Conservation (phyloP, 176 grass and related monocot genomes). For the Eremochloa ophiuroides region DNA sequence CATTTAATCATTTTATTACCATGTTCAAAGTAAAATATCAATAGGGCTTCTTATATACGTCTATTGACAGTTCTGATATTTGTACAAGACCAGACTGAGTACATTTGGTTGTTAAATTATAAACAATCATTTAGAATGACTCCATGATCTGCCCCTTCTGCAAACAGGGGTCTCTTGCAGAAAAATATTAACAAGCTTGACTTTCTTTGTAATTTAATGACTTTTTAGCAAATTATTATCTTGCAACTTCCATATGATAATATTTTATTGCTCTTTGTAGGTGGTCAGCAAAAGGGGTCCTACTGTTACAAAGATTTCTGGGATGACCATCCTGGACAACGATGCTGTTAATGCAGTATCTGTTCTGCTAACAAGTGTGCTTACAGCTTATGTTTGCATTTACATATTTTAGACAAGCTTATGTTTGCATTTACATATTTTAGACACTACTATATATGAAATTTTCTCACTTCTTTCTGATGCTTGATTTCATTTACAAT, state of each 20-base stretch:
- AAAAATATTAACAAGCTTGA: background rate
- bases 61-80: conserved; percentile 1
- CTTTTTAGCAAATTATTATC: conserved; percentile 11
- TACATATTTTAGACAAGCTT: conserved; percentile 68
- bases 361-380: conserved; percentile 53
- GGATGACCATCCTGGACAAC: conserved; percentile 76
- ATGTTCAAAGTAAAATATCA: conserved; percentile 1
- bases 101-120: background rate
- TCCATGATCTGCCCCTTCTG: background rate
- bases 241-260: background rate
- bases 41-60: background rate
- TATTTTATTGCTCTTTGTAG: conserved; percentile 41
- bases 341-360: conserved; percentile 85
- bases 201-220: background rate
- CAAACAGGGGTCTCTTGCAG: background rate
- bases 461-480: background rate
- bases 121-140: background rate
- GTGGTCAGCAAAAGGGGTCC: conserved; percentile 73
- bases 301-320: conserved; percentile 77
- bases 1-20: background rate
- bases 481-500: background rate
- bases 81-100: background rate
- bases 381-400: conserved; percentile 72
- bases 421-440: too few relatives aligned
- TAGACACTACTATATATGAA: background rate